Evolutionary conservation across 345 rosid species (phyloP), one percentile per base, ranked within the genome.

Genomic region (Firmiana major): DNA sequence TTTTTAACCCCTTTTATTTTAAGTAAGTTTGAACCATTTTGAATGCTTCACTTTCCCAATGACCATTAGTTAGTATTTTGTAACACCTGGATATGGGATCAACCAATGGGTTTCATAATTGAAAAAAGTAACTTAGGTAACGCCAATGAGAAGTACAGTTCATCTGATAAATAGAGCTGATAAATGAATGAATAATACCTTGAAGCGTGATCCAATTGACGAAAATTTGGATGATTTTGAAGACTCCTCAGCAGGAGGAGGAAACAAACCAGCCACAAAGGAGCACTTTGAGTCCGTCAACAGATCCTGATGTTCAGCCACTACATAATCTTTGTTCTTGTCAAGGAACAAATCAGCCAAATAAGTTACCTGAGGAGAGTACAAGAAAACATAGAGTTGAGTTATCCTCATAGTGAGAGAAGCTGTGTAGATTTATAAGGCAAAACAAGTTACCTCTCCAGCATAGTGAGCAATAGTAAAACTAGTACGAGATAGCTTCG

Each of bases 281-380:
- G 90, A 72, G 85, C 93, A 90, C 60, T 79, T 87, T 51, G 99
- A 92, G 80, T 92, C 97, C 3, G 85, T 84, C 86, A 96, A 87
- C 59, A 96, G 92, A 90, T 82, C 97, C 80, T 93, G 99, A 89
- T 96, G 99, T 84, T 96, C 99, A 73, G 99, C 99, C 82, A 96
- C 97, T n/a, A 96, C 98, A 78, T 96, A 96, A 86, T 96, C 99
- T 87, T 96, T 96, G 89, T 96, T 96, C 87, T 96, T 93, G 86
- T 96, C 99, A 65, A 96, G 97, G 87, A 96, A 96, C 84, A 80
- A 83, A 82, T 96, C 98, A 36, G 99, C 98, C 89, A 79, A 90
- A 89, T 96, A 96, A 68, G 79, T 83, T 62, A 96, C 99, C 99
- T 96, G 85, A 69, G 65, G 64, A 77, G 51, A 74, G 71, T 73